phyloP scores from a whole-genome alignment of 2,329 filamentous ascomycete species.

The Diaporthe ampelina region DNA sequence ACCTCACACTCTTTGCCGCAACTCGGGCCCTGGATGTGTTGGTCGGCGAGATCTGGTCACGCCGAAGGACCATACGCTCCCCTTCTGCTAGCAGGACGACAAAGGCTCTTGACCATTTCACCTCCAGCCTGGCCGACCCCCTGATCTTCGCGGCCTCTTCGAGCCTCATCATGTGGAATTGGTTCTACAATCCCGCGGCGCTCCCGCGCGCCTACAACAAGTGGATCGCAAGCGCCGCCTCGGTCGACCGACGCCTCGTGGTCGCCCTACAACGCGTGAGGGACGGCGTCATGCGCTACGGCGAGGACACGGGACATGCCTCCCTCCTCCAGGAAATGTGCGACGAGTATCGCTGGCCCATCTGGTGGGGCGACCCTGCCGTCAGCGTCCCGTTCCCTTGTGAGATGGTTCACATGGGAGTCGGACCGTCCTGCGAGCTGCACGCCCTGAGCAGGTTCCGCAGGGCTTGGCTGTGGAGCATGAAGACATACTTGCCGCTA shows the following conservation, averaged over 20 bases:
- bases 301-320: constrained; percentile 78
- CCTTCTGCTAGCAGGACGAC: constrained; percentile 24
- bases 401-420: constrained; percentile 86
- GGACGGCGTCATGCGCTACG: constrained; percentile 76
- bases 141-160: constrained; percentile 79
- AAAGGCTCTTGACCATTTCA: constrained; percentile 54
- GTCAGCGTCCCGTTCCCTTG: constrained; percentile 82
- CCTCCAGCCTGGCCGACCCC: constrained; percentile 71
- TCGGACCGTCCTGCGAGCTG: constrained; percentile 79
- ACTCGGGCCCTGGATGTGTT: constrained; percentile 81
- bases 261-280: constrained; percentile 78
- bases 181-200: constrained; percentile 81
- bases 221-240: constrained; percentile 85
- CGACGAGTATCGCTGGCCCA: constrained; percentile 76
- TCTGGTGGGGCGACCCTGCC: constrained; percentile 80
- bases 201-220: constrained; percentile 82
- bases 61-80: constrained; percentile 59
- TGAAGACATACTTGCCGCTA: constrained; percentile 82
- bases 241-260: constrained; percentile 81
- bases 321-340: constrained; percentile 80
- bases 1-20: constrained; percentile 84
- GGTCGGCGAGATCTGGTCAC: constrained; percentile 75
- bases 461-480: constrained; percentile 79
- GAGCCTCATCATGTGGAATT: constrained; percentile 88
- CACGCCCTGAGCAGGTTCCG: constrained; percentile 79